Evolutionary conservation across 1,139 yeast species (phyloP), one percentile per base, ranked within the genome.

Genomic region (Sugiyamaella japonica): DNA sequence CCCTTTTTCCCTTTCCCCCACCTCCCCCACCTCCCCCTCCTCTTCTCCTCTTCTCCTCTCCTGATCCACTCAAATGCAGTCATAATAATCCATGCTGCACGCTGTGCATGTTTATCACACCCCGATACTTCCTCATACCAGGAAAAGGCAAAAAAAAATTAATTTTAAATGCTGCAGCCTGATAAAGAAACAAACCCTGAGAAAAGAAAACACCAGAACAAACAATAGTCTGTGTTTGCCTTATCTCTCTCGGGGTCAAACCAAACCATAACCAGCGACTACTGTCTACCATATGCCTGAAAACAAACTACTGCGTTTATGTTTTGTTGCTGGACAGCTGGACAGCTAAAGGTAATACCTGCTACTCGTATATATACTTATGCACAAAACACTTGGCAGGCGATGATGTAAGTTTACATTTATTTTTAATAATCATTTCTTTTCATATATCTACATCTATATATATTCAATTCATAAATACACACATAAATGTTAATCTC

Each of bases 351-450:
- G n/a, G n/a, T n/a, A n/a, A n/a, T n/a, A n/a, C 25, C 5, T 20
- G 40, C 40, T 20, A 40, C 38, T 44, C 48, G 48, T 44, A 44
- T 44, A 44, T 17, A 44, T 44, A 44, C 10, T 8, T 32, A 20
- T 32, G 39, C 48, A 32, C 34, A 20, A 20, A 6, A 37, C 36
- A 31, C 48, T 44, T 44, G 39, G 48, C 48, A 44, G 37, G 17
- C 40, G 23, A 44, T 44, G 38, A 44, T 44, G 38, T 29, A 44
- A 44, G 48, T 44, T 15, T 28, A 44, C 37, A 44, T 29, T 34
- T 29, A 6, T 20, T 44, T 32, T 17, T 40, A 9, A 25, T 32
- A 32, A 44, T 44, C 10, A 16, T 43, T 43, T 15, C 40, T 16
- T 44, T 16, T 32, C 16, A 17, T 31, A 32, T 32, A 34, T n/a